Evolutionary conservation across 2,329 filamentous ascomycete genomes (phyloP).

Genomic region (Nannizziopsis barbatae): DNA sequence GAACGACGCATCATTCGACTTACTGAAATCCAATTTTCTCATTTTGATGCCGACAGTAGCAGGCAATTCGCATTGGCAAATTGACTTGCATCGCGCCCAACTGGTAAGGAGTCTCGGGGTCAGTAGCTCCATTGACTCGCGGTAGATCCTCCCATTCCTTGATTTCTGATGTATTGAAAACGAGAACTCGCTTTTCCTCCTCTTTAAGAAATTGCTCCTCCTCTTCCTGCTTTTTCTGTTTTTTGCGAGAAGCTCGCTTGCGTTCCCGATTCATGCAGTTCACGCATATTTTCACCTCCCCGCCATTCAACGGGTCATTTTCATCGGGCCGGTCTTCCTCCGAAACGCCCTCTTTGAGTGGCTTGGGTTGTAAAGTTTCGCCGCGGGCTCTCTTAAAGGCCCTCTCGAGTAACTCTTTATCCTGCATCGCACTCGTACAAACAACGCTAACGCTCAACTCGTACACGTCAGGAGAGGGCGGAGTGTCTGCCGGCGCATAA

Average conservation of each 20-base stretch:
- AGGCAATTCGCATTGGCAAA: conserved; percentile 89
- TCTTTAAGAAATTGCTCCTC: conserved; percentile 76
- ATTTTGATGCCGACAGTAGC: conserved; percentile 88
- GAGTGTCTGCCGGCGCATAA: conserved; percentile 57
- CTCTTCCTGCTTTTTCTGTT: conserved; percentile 84
- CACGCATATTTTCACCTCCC: conserved; percentile 81
- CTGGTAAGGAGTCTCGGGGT: conserved; percentile 28
- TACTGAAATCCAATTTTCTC: conserved; percentile 79
- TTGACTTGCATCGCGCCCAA: conserved; percentile 64
- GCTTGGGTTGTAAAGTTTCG: conserved; percentile 32
- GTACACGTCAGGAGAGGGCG: conserved; percentile 57
- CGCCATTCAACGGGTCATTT: conserved; percentile 69
- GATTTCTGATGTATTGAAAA: conserved; percentile 82
- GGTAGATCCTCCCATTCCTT: conserved; percentile 66
- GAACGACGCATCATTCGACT: conserved; percentile 16
- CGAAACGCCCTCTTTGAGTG: conserved; percentile 32
- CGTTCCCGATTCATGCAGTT: conserved; percentile 88
- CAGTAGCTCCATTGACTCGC: conserved; percentile 42
- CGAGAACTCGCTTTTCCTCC: conserved; percentile 69
- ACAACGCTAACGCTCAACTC: conserved; percentile 74
- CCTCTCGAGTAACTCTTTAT: conserved; percentile 52
- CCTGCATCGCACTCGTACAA: conserved; percentile 83
- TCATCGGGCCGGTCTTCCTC: conserved; percentile 50
- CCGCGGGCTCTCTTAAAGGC: conserved; percentile 52
- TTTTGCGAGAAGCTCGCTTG: conserved; percentile 84